These are phyloP conservation scores for Knoxia roxburghii DNA, from an alignment of 257 asterid genomes.

Conservation along the genomic window DNA sequence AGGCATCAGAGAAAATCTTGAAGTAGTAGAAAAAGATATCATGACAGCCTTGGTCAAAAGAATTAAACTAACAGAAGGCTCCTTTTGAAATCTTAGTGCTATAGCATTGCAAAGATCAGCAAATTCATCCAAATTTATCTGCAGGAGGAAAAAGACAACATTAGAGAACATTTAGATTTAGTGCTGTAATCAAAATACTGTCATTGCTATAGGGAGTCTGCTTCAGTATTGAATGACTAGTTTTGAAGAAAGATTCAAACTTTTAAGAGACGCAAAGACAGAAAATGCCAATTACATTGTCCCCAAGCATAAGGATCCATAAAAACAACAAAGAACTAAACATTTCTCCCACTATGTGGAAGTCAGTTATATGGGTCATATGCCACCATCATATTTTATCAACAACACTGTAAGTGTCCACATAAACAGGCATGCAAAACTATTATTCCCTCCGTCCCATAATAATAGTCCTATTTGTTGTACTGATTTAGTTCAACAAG, in stretches of 20 bases:
- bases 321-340: too few species aligned
- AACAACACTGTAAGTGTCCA: too few species aligned
- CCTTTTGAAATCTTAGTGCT: slow-evolving; percentile 91
- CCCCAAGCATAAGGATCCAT: too few species aligned
- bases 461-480: too few species aligned
- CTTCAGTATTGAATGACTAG: background rate
- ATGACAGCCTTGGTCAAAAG: slow-evolving; percentile 18
- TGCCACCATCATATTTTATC: too few species aligned
- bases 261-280: background rate
- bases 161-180: background rate
- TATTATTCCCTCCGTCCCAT: too few species aligned
- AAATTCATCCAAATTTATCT: slow-evolving; percentile 89
- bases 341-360: too few species aligned
- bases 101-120: slow-evolving; percentile 82
- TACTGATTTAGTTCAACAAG: too few species aligned
- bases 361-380: too few species aligned
- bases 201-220: background rate
- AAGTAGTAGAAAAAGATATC: background rate
- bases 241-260: background rate
- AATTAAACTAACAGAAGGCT: slow-evolving; percentile 60
- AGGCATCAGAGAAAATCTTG: slow-evolving; percentile 10
- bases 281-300: background rate
- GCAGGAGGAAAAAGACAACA: slow-evolving; percentile 22
- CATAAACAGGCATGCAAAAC: background rate
- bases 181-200: background rate